Base-by-base conservation (phyloP, 106 monocot genomes). In the Iris macrosiphon region DNA sequence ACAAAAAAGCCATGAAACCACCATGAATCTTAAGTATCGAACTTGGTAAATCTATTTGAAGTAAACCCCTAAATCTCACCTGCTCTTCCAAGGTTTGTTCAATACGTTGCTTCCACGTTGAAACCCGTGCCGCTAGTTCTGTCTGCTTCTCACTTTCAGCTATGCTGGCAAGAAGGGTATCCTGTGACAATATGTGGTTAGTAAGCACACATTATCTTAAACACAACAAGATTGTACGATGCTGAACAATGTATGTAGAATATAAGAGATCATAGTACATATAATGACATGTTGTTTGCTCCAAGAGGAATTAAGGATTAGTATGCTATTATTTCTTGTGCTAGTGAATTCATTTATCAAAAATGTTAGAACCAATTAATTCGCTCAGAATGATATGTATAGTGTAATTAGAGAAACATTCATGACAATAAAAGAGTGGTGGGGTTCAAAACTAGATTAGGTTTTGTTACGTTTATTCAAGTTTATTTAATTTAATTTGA, bases 131-230 rank as follows among this genome's bases (percentile, higher is more conserved):
- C 35, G 85, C 81, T 38, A 95, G 34, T 55, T 89, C 94, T 23
- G 84, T 85, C 53, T 79, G 94, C 59, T 78, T 84, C 65, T 94
- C 88, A 26, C 78, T 70, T 72, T 94, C 88, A 34, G 81, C 76
- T 63, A 94, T 81, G 62, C 74, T 89, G 45, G 94, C 88, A 71
- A 93, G 88, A 65, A 88, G 93, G 7, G 71, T 34, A 72, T 94
- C 88, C 93, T 94, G 68, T 30, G 28, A 5, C 8, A 60, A 43
- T n/a, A 57, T 27, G 45, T 7, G 31, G 12, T 11, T 49, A 9
- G 49, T 1, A 49, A 49, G 14, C 28, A 49, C 6, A 49, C 28
- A 49, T 7, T 28, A n/a, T 27, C 10, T 35, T 0, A 49, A 28
- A 29, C 3, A 29, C 26, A 49, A 1, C 49, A 15, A 28, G 28